Base-by-base conservation (phyloP, 2,329 filamentous ascomycete species). In the Fusarium clavum region DNA sequence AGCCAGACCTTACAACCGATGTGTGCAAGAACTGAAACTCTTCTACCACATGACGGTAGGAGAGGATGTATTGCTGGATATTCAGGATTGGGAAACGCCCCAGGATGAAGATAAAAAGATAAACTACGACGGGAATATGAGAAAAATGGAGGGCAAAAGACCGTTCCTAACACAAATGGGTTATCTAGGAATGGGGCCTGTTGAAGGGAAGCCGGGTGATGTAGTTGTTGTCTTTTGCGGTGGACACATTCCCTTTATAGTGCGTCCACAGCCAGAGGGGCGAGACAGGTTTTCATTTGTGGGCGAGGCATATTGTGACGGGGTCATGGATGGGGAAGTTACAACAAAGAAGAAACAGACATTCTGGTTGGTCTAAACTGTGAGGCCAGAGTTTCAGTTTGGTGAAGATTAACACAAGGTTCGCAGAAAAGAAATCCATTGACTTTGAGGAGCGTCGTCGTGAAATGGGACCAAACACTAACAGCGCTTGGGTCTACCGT, bases 271-370 rank as follows among this genome's bases (percentile, higher is more conserved):
- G 11, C 5, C 8, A 8, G 16, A 8, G 1, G 20, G 13, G 2
- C 3, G 11, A 20, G 1, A 3, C 0, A 3, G 2, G 9, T 61
- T 29, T 4, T 22, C 18, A 0, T 49, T 13, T 16, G 1, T 59
- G 0, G 58, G 53, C 0, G 58, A 61, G 16, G 54, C 34, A 5
- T 61, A 59, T 4, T 61, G 58, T 9, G 14, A 61, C 7, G 29
- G 58, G 8, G 4, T 49, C 0, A 61, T 61, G 44, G 54, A 61
- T n/a, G 58, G 58, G 0, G 29, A 59, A 38, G 12, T 8, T 0
- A 8, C 24, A 1, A 1, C 8, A 1, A 41, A 18, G 1, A 6
- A 34, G 4, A 27, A 43, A 22, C 16, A 44, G 14, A 29, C 12
- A 3, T 34, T 61, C 1, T 61, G 52, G 52, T 13, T 60, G 6